Evolutionary conservation across 768 basidiomycete species (phyloP), one percentile per base, ranked within the genome.

Genomic region (Macrolepiota dolichaula): DNA sequence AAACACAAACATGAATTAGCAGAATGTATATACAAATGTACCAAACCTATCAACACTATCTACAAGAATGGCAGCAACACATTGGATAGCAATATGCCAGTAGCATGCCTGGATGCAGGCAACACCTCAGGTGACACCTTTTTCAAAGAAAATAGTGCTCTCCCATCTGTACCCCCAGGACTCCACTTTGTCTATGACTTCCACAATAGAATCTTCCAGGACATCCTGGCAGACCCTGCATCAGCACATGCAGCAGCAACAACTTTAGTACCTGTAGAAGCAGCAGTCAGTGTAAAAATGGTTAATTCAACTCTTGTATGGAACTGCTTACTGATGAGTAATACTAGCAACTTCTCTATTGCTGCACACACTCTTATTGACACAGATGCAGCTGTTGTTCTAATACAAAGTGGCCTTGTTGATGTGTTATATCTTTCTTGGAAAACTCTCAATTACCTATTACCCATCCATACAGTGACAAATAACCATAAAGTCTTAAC

Each of bases 351-450:
- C 19, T 10, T 25, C 22, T 12, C 29, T 17, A 19, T 32, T n/a
- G 12, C 40, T 19, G 24, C n/a, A 12, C 19, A 29, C 13, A n/a
- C 54, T 17, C 47, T 75, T 0, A 70, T 76, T 69, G 72, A 76
- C 49, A 46, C 64, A 55, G 72, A 72, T 3, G 68, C 72, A 0
- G 65, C 69, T 29, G 1, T 76, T 53, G 74, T 74, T 51, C 59
- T 79, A 22, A 75, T 77, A 56, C 44, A 67, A 37, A 66, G 10
- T 57, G 63, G 0, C n/a, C 37, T 75, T 19, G 71, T 70, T 3
- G 38, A 64, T 0, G 17, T 44, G 3, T 62, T 70, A 3, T 57
- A 54, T 1, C 47, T 71, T 1, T 46, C 46, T 0, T 40, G 25
- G 0, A 22, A 27, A 27, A 3, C 3, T 0, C 51, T 69, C 1